Evolutionary conservation across 306 rosid genomes (phyloP), one percentile per base, ranked within the genome.

Genomic region (Adenanthera pavonina): DNA sequence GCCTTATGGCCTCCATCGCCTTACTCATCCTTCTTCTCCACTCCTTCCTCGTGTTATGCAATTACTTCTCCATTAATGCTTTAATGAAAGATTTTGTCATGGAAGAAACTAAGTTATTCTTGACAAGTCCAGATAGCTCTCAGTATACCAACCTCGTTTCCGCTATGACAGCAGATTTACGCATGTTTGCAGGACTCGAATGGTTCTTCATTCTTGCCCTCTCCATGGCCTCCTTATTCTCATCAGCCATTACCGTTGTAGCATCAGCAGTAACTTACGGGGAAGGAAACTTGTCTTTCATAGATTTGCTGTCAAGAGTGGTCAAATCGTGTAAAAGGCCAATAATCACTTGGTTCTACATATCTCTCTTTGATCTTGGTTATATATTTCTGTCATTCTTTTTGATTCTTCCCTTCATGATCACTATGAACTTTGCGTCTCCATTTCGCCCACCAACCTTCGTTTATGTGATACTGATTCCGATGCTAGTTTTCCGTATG

Each of bases 191-290:
- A 0, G 66, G 47, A 25, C 43, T 47, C 3, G 56, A 47, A 36
- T 56, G 69, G 48, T 36, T 84, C 66, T 84, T 84, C 83, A 17
- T 73, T 57, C 33, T 74, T 44, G 12, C 56, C 57, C n/a, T 34
- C 25, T 67, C 25, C 44, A 14, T 48, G 19, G 36, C 35, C 17
- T 67, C 68, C 14, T 46, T 84, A 2, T 54, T 83, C 47, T 57
- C 69, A 35, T 20, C 66, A 38, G 33, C 49, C 16, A 65, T 46
- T 30, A 61, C 77, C 9, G 79, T 84, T 51, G 13, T 57, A 16
- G 76, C 83, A 8, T 44, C 77, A 11, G 71, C 77, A 3, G 16
- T 4, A 15, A 10, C 51, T 8, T 74, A 64, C 2, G 43, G 7
- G 19, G 40, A 48, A 72, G 7, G 12, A 49, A 16, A 36, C 30